phyloP scores from a whole-genome alignment of 2,329 filamentous ascomycete species.

The Sclerotinia glacialis region DNA sequence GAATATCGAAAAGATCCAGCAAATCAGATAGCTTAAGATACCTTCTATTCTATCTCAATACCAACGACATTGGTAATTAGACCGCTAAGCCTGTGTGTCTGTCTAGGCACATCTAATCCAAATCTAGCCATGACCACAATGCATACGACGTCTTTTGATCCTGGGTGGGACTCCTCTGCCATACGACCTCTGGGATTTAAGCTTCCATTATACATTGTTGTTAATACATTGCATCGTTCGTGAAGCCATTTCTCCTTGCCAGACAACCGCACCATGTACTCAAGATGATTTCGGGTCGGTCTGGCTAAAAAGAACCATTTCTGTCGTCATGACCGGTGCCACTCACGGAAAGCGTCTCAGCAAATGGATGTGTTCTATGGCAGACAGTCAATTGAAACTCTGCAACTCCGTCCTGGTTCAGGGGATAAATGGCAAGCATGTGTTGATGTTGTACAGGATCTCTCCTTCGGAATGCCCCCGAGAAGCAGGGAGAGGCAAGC shows the following conservation, averaged over 20 bases:
- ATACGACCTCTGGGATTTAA: neutral
- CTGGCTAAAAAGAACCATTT: neutral
- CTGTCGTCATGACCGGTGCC: neutral
- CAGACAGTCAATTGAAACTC: neutral
- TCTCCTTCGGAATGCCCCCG: neutral
- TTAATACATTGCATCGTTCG: neutral
- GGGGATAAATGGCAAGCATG: slow-evolving; percentile 2
- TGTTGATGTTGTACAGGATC: neutral
- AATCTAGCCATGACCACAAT: slow-evolving; percentile 12
- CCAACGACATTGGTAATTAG: neutral
- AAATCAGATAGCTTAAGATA: neutral
- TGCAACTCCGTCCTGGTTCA: neutral
- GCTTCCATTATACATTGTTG: neutral
- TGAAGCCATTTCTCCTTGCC: slow-evolving; percentile 6
- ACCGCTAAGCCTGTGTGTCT: neutral
- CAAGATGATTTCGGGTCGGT: neutral
- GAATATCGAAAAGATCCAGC: neutral
- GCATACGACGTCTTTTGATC: neutral
- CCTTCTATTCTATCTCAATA: neutral
- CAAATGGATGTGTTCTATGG: neutral
- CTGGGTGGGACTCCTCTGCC: slow-evolving; percentile 9
- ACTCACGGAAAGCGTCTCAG: slow-evolving; percentile 4
- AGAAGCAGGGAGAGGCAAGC: neutral
- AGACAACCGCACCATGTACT: neutral
- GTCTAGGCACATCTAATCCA: slow-evolving; percentile 6